phyloP scores from a whole-genome alignment of 2,329 filamentous ascomycete genomes.

The Colletotrichum nymphaeae region DNA sequence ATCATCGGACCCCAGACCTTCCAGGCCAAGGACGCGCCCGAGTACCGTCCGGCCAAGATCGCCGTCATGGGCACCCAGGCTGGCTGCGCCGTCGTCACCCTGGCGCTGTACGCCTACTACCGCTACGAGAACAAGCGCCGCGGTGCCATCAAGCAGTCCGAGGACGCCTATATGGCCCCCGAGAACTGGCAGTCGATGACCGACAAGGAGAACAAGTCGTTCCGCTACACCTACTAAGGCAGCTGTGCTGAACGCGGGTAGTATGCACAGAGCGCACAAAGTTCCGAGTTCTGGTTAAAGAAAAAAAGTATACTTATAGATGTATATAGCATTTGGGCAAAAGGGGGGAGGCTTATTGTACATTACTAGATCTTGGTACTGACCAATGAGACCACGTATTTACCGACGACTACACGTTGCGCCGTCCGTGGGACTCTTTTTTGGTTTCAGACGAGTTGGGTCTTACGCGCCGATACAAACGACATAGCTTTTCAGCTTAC shows the following conservation, averaged over 20 bases:
- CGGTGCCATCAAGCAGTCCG: constrained; percentile 42
- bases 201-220: constrained; percentile 67
- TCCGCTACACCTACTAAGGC: constrained; percentile 61
- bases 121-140: constrained; percentile 58
- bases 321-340: background rate
- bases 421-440: background rate
- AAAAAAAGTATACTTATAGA: background rate
- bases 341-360: background rate
- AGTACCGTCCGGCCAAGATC: constrained; percentile 65
- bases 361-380: background rate
- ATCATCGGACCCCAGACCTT: constrained; percentile 69
- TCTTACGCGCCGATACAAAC: background rate
- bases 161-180: constrained; percentile 54
- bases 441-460: constrained; percentile 5
- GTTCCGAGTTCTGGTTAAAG: background rate
- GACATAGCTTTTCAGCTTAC: background rate
- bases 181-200: constrained; percentile 63
- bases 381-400: background rate
- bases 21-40: constrained; percentile 61
- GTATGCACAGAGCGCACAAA: background rate
- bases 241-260: background rate
- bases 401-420: background rate
- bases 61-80: constrained; percentile 64
- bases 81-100: constrained; percentile 53
- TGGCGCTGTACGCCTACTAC: constrained; percentile 62